A percentile compares a stretch with the other conserved stretches of the same genome.
phyloP scores from a whole-genome alignment of 2,329 filamentous ascomycete genomes.

The Arthrinium phaeospermum region DNA sequence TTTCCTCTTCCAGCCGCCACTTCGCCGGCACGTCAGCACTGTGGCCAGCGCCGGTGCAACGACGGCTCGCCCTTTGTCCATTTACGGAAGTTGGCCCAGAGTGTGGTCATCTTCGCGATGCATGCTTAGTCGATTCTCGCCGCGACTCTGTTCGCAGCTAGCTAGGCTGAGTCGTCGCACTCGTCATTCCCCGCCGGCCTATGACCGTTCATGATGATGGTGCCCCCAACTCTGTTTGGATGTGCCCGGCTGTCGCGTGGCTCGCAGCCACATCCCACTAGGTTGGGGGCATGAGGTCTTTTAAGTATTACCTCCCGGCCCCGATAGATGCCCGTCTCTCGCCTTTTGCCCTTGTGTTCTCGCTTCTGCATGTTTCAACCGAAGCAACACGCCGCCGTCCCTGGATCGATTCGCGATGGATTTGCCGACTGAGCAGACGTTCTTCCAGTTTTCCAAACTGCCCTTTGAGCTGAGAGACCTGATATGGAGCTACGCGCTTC shows the following conservation, averaged over 20 bases:
- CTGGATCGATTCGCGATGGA: not conserved
- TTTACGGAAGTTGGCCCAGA: slow-evolving; percentile 24
- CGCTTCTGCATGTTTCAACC: not conserved
- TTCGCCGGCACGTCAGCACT: slow-evolving; percentile 8
- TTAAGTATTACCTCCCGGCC: not conserved
- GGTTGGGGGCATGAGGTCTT: slow-evolving; percentile 1
- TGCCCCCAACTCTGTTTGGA: slow-evolving; percentile 17
- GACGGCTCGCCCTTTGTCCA: slow-evolving; percentile 22
- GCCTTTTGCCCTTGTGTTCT: not conserved
- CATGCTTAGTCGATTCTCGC: slow-evolving; percentile 1
- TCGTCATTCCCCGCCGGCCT: slow-evolving; percentile 13
- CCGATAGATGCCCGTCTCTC: not conserved
- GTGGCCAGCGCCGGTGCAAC: slow-evolving; percentile 22
- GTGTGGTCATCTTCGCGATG: slow-evolving; percentile 19
- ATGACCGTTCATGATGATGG: slow-evolving; percentile 16
- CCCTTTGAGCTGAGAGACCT: slow-evolving; percentile 52
- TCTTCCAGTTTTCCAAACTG: slow-evolving; percentile 41
- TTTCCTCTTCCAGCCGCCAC: slow-evolving; percentile 15
- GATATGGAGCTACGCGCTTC: slow-evolving; percentile 53
- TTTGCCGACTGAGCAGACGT: slow-evolving; percentile 21
- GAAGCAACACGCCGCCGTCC: not conserved
- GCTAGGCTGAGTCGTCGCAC: slow-evolving; percentile 6
- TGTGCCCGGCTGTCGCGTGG: slow-evolving; percentile 9
- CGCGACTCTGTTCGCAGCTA: not conserved
- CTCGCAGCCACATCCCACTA: slow-evolving; percentile 12